A percentile compares a stretch with the other conserved stretches of the same genome.
Evolutionary conservation across 1,284 basidiomycete species (phyloP).

Genomic region (Neonothopanus nambi): DNA sequence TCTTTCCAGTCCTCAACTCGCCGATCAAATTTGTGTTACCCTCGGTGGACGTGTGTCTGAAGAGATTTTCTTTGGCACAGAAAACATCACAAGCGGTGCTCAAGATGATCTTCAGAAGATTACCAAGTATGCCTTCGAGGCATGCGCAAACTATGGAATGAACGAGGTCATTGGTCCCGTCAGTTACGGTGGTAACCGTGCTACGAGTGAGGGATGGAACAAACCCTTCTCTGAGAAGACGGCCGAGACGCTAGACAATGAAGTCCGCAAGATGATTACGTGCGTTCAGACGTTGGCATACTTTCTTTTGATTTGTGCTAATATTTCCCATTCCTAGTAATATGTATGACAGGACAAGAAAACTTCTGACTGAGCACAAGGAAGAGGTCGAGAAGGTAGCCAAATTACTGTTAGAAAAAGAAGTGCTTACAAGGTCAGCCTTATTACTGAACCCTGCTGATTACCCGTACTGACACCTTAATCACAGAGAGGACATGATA

Average conservation of each 20-base stretch:
- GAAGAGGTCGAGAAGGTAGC: constrained; percentile 96
- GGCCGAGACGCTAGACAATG: constrained; percentile 87
- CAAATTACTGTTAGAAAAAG: constrained; percentile 85
- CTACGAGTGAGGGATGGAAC: constrained; percentile 86
- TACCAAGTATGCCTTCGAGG: constrained; percentile 97
- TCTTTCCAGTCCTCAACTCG: constrained; percentile 91
- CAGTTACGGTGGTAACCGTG: constrained; percentile 87
- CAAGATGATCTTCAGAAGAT: constrained; percentile 98
- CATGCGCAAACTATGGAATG: constrained; percentile 95
- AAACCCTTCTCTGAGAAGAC: constrained; percentile 99
- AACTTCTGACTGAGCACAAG: constrained; percentile 81
- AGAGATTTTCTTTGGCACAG: constrained; percentile 95
- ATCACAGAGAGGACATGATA: constrained; percentile 77
- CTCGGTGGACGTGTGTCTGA: constrained; percentile 98
- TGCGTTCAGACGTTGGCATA: constrained; percentile 33
- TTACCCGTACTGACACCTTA: constrained; percentile 4
- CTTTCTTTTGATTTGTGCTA: constrained; percentile 3
- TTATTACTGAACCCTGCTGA: not conserved
- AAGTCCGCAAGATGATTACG: constrained; percentile 95
- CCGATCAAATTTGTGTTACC: constrained; percentile 98
- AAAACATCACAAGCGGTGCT: constrained; percentile 95
- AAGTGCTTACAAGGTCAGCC: constrained; percentile 87
- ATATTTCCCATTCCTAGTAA: constrained; percentile 45
- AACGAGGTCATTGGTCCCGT: constrained; percentile 93
- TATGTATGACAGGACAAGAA: constrained; percentile 85